Evolutionary conservation across 2,329 filamentous ascomycete genomes (phyloP).

Genomic region (Aspergillus quadricinctus): DNA sequence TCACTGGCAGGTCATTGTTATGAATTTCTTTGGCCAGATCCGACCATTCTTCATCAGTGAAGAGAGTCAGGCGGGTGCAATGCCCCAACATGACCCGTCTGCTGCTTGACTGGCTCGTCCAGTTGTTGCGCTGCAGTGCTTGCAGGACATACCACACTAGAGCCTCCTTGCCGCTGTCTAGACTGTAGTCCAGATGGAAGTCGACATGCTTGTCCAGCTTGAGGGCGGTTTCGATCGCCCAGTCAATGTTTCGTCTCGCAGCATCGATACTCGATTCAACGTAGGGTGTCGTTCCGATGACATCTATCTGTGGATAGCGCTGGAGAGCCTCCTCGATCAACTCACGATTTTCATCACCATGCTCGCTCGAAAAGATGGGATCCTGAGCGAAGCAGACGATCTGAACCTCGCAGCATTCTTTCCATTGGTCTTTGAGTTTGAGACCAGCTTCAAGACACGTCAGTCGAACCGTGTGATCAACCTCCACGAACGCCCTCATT

Average conservation of each 20-base stretch:
- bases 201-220: slow-evolving; percentile 56
- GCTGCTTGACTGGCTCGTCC: slow-evolving; percentile 40
- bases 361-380: slow-evolving; percentile 57
- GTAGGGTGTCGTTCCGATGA: slow-evolving; percentile 65
- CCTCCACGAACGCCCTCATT: slow-evolving; percentile 67
- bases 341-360: slow-evolving; percentile 48
- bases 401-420: slow-evolving; percentile 55
- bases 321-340: slow-evolving; percentile 47
- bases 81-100: slow-evolving; percentile 61
- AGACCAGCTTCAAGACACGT: slow-evolving; percentile 57
- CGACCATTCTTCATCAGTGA: slow-evolving; percentile 48
- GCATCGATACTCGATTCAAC: slow-evolving; percentile 54
- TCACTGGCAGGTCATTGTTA: slow-evolving; percentile 51
- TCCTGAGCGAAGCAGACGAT: slow-evolving; percentile 69
- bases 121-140: slow-evolving; percentile 47
- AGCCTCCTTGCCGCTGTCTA: slow-evolving; percentile 48
- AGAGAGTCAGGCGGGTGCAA: slow-evolving; percentile 62
- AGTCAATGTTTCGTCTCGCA: slow-evolving; percentile 56
- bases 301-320: slow-evolving; percentile 46
- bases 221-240: slow-evolving; percentile 56
- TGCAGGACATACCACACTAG: slow-evolving; percentile 54
- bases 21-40: slow-evolving; percentile 47
- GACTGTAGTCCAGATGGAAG: slow-evolving; percentile 68
- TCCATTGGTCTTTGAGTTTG: slow-evolving; percentile 53
- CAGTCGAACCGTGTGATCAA: slow-evolving; percentile 58